Evolutionary conservation across 2,329 filamentous ascomycete genomes (phyloP).

Genomic region (Metarhizium rileyi): DNA sequence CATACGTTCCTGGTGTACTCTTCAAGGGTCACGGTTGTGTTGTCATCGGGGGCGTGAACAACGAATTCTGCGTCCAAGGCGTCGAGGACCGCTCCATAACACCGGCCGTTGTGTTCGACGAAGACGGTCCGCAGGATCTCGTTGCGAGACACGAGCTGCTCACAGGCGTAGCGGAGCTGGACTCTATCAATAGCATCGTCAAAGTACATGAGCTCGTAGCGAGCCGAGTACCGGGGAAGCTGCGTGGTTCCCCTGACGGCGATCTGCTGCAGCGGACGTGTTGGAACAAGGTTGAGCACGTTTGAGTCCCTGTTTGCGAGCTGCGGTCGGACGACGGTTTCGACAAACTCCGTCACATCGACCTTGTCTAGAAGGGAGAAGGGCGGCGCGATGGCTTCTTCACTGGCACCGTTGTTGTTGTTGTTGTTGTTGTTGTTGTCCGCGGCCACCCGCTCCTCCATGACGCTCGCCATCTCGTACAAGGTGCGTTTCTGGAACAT

Average conservation of each 20-base stretch:
- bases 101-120: slow-evolving; percentile 38
- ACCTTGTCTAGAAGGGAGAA: slow-evolving; percentile 38
- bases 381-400: neutral
- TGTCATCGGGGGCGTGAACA: slow-evolving; percentile 29
- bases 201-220: slow-evolving; percentile 57
- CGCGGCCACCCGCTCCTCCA: slow-evolving; percentile 21
- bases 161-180: slow-evolving; percentile 39
- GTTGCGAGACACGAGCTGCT: slow-evolving; percentile 47
- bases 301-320: slow-evolving; percentile 41
- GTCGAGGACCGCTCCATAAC: slow-evolving; percentile 48
- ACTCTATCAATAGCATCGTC: slow-evolving; percentile 37
- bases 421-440: neutral
- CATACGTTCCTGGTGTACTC: slow-evolving; percentile 44
- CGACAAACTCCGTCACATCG: slow-evolving; percentile 33
- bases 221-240: slow-evolving; percentile 49
- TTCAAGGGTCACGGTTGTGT: slow-evolving; percentile 21
- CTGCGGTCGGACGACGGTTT: slow-evolving; percentile 37
- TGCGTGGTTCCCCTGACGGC: slow-evolving; percentile 49
- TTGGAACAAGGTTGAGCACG: slow-evolving; percentile 46
- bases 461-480: slow-evolving; percentile 41
- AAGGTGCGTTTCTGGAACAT: slow-evolving; percentile 41
- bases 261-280: slow-evolving; percentile 48
- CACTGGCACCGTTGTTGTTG: neutral
- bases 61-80: slow-evolving; percentile 41
- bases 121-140: slow-evolving; percentile 60